Percentiles rank a stretch among this genome's conserved stretches.
These are phyloP conservation scores for Amanita phalloides DNA, from an alignment of 768 basidiomycete genomes.

Conservation along the genomic window DNA sequence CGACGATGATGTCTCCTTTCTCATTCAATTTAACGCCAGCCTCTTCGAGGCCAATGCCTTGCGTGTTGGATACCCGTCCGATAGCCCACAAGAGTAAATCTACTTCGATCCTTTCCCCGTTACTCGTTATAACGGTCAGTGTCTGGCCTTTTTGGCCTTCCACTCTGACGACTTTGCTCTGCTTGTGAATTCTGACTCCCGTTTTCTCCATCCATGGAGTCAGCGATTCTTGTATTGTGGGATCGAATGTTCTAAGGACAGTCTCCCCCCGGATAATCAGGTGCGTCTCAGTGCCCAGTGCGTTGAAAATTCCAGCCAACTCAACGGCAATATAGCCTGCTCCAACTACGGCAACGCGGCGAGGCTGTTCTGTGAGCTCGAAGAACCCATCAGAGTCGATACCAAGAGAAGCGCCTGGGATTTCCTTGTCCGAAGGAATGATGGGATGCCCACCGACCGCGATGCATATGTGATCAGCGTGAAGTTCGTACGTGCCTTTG, in stretches of 20 bases:
- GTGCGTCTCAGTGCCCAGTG: conserved; percentile 87
- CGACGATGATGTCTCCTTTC: conserved; percentile 80
- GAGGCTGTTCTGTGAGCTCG: conserved; percentile 81
- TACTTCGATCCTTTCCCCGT: conserved; percentile 71
- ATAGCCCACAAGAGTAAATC: conserved; percentile 93
- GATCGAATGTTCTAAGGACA: conserved; percentile 91
- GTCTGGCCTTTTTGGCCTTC: conserved; percentile 64
- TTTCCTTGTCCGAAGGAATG: conserved; percentile 62
- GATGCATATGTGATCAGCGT: conserved; percentile 70
- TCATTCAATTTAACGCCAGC: conserved; percentile 64
- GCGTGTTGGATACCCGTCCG: conserved; percentile 76
- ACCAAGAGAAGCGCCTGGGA: conserved; percentile 87
- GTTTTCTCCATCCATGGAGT: conserved; percentile 91
- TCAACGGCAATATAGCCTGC: conserved; percentile 99
- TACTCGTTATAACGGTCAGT: conserved; percentile 66
- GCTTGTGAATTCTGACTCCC: conserved; percentile 82
- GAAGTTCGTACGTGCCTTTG: conserved; percentile 51
- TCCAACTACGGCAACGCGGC: conserved; percentile 87
- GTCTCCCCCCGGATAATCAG: conserved; percentile 83
- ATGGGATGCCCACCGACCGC: conserved; percentile 84
- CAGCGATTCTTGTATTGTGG: conserved; percentile 70
- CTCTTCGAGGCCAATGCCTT: conserved; percentile 66
- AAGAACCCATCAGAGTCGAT: conserved; percentile 97
- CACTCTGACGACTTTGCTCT: conserved; percentile 63
- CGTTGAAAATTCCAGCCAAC: conserved; percentile 88